phyloP scores from a whole-genome alignment of 805 yeast species.

The Debaryomyces hansenii region DNA sequence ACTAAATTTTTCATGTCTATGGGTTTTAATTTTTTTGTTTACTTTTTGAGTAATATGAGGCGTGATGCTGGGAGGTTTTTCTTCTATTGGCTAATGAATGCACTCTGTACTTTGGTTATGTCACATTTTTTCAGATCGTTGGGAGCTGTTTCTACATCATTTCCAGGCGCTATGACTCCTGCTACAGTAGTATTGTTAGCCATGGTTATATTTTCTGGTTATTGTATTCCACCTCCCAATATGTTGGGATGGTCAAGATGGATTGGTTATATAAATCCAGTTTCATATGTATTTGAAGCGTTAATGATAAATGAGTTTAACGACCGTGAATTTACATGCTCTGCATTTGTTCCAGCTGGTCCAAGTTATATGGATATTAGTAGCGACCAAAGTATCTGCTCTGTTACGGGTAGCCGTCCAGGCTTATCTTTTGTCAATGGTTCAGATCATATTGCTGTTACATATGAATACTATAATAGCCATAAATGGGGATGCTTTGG shows the following conservation, averaged over 20 bases:
- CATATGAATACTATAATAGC: conserved; percentile 51
- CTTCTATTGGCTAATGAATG: conserved; percentile 34
- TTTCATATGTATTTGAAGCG: conserved; percentile 51
- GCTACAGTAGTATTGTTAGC: conserved; percentile 48
- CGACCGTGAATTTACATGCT: conserved; percentile 54
- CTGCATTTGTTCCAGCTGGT: conserved; percentile 58
- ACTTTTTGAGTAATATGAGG: conserved; percentile 52
- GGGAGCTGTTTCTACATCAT: conserved; percentile 42
- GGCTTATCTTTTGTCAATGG: conserved; percentile 60
- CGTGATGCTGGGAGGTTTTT: conserved; percentile 37
- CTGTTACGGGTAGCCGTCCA: conserved; percentile 56
- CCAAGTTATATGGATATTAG: conserved; percentile 32
- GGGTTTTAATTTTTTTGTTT: conserved; percentile 29
- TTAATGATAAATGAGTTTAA: conserved; percentile 67
- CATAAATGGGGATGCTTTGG: conserved; percentile 86
- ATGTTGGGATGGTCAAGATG: conserved; percentile 69
- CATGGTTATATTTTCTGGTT: conserved; percentile 56
- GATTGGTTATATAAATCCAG: conserved; percentile 44
- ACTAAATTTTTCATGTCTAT: conserved; percentile 44
- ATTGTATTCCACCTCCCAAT: conserved; percentile 40
- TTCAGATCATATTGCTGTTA: conserved; percentile 48
- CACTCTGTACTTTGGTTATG: conserved; percentile 36
- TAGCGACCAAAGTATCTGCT: conserved; percentile 56
- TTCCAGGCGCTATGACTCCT: conserved; percentile 45
- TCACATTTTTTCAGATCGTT: conserved; percentile 42